Evolutionary conservation across 768 basidiomycete species (phyloP), one percentile per base, ranked within the genome.

Genomic region (Trametes villosa): DNA sequence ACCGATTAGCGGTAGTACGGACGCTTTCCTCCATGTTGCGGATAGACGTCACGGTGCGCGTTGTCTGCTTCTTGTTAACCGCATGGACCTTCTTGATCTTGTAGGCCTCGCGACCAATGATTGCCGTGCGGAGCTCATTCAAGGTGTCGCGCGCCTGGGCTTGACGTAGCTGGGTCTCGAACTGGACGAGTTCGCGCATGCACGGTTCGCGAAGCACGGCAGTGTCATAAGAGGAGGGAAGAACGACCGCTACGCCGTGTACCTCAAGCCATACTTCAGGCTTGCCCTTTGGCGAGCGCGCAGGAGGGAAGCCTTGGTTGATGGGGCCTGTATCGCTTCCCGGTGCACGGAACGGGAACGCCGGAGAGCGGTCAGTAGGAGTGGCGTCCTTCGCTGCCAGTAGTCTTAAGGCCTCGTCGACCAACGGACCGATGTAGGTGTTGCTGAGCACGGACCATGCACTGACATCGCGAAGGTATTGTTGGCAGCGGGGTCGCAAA

Each of bases 81-180:
- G 27, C 46, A 17, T 30, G 46, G 13, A 4, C n/a, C 13, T 47
- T 47, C 46, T 30, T 47, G 26, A 47, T 30, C 46, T 47, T 47
- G 27, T 30, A 30, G 6, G 52, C 52, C 12, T 53, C 34, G 2
- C 40, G 27, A 15, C 36, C 40, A 20, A 53, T 53, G 6, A 78
- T 72, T 11, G 62, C 49, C 4, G 59, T 59, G 0, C 73, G 70
- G 17, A 79, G 30, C 1, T 70, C 61, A 4, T 73, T 54, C 1
- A 78, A 65, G 0, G 61, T 34, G 9, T 70, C 72, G 22, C 68
- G 53, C 2, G 68, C 75, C 53, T 76, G 74, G 0, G 71, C 74
- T 18, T 52, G 59, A 1, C 74, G 69, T 6, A 75, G 59, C 1
- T 68, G 20, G 55, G 64, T 71, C 58, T 47, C 46, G 13, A 29